These are phyloP conservation scores for Pleurostoma richardsiae DNA, from an alignment of 2,329 filamentous ascomycete species.

Conservation along the genomic window DNA sequence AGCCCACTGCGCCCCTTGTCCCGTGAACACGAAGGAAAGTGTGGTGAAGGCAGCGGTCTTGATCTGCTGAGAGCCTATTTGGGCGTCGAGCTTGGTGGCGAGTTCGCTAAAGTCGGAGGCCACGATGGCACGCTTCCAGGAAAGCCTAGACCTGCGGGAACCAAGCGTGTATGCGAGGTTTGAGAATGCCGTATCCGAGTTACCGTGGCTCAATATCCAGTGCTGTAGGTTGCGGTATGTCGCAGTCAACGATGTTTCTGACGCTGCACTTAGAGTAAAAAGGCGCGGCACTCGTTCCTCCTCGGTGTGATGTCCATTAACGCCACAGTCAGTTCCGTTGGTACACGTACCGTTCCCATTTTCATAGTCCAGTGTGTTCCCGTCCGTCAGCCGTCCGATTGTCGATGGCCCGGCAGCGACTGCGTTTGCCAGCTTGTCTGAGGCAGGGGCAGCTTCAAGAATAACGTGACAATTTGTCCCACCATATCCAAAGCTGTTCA, in stretches of 20 bases:
- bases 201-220: neutral
- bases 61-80: constrained; percentile 7
- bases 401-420: neutral
- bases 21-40: neutral
- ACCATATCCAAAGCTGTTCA: constrained; percentile 27
- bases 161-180: neutral
- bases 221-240: neutral
- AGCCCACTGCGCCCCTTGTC: neutral
- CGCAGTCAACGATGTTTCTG: neutral
- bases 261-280: constrained; percentile 2
- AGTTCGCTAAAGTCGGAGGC: neutral
- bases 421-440: neutral
- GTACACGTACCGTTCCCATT: neutral
- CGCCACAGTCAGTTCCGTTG: neutral
- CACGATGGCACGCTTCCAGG: neutral
- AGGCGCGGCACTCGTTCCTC: neutral
- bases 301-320: no score
- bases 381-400: neutral
- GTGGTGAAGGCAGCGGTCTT: neutral
- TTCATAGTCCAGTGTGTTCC: neutral
- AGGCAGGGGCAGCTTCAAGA: constrained; percentile 6
- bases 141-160: neutral
- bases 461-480: constrained; percentile 26
- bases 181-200: neutral
- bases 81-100: neutral